phyloP scores from a whole-genome alignment of 305 asterid species.

The Fraxinus xanthoxyloides region DNA sequence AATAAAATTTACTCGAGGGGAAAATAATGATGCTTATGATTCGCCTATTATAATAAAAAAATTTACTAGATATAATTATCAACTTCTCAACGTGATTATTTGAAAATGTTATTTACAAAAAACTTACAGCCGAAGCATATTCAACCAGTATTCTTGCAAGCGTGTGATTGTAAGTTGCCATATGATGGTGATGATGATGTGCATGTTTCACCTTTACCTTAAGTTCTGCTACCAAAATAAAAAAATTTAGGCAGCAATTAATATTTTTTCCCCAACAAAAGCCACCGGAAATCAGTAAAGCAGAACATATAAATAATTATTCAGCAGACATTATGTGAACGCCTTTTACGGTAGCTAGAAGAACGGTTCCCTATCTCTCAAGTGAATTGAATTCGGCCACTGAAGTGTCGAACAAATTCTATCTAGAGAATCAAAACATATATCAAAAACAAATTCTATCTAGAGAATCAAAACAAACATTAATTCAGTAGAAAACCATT shows the following conservation, averaged over 20 bases:
- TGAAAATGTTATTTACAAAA: conserved; percentile 1
- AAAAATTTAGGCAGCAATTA: neutral
- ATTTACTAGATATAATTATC: neutral
- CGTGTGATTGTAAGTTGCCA: conserved; percentile 58
- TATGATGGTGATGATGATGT: conserved; percentile 28
- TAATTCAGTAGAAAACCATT: neutral
- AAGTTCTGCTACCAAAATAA: conserved; percentile 48
- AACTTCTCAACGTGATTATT: conserved; percentile 6
- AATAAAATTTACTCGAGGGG: conserved; percentile 1
- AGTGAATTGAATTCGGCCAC: neutral
- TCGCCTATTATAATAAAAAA: neutral
- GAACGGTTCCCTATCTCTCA: neutral
- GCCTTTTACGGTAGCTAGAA: neutral
- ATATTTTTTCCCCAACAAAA: neutral
- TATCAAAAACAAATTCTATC: no score
- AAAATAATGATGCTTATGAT: neutral
- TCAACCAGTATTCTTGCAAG: conserved; percentile 76
- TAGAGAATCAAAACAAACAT: neutral
- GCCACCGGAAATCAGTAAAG: neutral
- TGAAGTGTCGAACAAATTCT: neutral
- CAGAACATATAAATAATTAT: neutral
- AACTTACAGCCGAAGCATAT: conserved; percentile 96
- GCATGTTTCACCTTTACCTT: conserved; percentile 48
- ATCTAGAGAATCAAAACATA: neutral
- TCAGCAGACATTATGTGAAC: neutral